These are phyloP conservation scores for Leishmania aethiopica DNA, from an alignment of 208 protist species.

Conservation along the genomic window DNA sequence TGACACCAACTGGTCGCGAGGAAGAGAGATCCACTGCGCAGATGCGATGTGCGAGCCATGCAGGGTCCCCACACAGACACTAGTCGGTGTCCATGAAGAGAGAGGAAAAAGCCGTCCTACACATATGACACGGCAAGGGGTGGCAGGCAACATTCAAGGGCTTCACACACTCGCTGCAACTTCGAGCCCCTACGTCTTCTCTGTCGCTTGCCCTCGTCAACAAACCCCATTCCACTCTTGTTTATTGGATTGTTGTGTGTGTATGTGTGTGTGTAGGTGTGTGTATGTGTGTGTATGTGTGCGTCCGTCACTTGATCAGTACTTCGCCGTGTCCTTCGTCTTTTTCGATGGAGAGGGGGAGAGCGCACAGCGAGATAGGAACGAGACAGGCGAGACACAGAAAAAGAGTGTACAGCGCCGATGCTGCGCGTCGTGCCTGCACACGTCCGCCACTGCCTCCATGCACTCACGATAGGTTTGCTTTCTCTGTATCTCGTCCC, in stretches of 20 bases:
- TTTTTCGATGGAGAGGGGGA: background rate
- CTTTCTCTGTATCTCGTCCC: background rate
- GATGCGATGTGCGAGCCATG: background rate
- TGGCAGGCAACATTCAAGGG: background rate
- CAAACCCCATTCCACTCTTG: background rate
- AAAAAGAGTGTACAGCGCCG: background rate
- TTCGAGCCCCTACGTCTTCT: background rate
- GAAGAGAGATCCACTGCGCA: background rate
- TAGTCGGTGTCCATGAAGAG: background rate
- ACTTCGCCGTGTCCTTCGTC: background rate
- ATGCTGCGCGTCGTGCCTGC: background rate
- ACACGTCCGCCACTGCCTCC: background rate
- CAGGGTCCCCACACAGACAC: background rate
- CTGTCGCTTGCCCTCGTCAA: background rate
- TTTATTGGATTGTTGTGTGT: background rate
- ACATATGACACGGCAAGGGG: background rate
- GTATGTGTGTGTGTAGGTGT: background rate
- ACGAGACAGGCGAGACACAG: background rate
- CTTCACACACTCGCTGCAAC: background rate
- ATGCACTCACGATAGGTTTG: background rate
- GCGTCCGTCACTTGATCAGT: background rate
- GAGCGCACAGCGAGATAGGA: background rate
- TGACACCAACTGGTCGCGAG: background rate
- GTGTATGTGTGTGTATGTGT: background rate
- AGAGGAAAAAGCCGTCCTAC: no score